phyloP scores from a whole-genome alignment of 257 asterid species.

The Pogostemon cablin region DNA sequence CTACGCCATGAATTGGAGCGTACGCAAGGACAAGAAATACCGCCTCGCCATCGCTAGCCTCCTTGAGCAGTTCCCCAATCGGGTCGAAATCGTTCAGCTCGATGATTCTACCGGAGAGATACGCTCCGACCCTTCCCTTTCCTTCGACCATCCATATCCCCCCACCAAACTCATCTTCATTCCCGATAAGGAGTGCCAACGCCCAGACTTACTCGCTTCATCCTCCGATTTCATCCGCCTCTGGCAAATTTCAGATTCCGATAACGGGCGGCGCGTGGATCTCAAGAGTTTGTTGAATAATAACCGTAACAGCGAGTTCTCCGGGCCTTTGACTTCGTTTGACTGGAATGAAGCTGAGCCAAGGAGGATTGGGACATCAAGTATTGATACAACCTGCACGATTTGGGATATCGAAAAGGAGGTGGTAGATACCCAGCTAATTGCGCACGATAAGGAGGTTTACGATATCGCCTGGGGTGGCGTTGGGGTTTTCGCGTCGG shows the following conservation, averaged over 20 bases:
- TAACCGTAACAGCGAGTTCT: conserved; percentile 85
- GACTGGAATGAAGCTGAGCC: conserved; percentile 99
- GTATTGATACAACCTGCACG: conserved; percentile 93
- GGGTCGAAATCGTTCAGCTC: conserved; percentile 85
- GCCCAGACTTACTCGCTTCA: conserved; percentile 88
- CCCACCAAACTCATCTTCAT: conserved; percentile 86
- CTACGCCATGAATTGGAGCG: conserved; percentile 96
- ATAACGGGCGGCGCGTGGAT: conserved; percentile 61
- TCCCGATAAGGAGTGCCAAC: conserved; percentile 93
- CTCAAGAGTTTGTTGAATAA: conserved; percentile 66
- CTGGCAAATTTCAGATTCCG: conserved; percentile 73
- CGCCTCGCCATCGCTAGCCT: conserved; percentile 89
- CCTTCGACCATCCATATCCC: conserved; percentile 95
- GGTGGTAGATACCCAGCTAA: conserved; percentile 91
- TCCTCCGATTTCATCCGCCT: conserved; percentile 89
- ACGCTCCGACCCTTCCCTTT: conserved; percentile 72
- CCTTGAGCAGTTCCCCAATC: conserved; percentile 80
- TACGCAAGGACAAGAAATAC: conserved; percentile 85
- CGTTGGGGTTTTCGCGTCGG: conserved; percentile 94
- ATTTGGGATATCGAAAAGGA: conserved; percentile 97
- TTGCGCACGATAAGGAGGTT: conserved; percentile 99
- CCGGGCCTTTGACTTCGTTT: conserved; percentile 88
- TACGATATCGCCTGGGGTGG: conserved; percentile 99
- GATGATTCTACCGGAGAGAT: conserved; percentile 87
- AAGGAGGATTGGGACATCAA: conserved; percentile 86